Evolutionary conservation across 768 basidiomycete genomes (phyloP).

Genomic region (Xerocomellus dryophilus): DNA sequence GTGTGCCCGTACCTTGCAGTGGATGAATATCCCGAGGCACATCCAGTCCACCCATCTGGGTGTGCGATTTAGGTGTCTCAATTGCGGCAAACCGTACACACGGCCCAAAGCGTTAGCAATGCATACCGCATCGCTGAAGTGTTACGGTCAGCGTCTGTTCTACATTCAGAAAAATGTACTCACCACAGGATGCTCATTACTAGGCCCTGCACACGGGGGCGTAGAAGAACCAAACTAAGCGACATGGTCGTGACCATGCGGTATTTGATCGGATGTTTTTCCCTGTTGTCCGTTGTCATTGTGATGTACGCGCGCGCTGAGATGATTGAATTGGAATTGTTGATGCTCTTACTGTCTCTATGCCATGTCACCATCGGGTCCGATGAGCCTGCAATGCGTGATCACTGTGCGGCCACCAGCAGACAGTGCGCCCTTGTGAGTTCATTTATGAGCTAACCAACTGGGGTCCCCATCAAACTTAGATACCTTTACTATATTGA

Average conservation of each 20-base stretch:
- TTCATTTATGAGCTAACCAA: slow-evolving; percentile 11
- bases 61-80: slow-evolving; percentile 5
- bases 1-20: slow-evolving; percentile 6
- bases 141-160: neutral
- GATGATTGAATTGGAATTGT: neutral
- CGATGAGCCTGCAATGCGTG: slow-evolving; percentile 20
- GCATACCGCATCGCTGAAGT: slow-evolving; percentile 5
- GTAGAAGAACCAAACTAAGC: neutral
- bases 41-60: slow-evolving; percentile 14
- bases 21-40: slow-evolving; percentile 17
- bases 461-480: slow-evolving; percentile 30
- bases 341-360: slow-evolving; percentile 19
- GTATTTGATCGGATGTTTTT: neutral
- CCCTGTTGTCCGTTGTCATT: neutral
- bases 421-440: slow-evolving; percentile 25
- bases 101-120: slow-evolving; percentile 1
- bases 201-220: neutral
- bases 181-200: neutral
- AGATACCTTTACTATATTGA: too few species aligned
- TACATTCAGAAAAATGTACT: neutral
- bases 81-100: slow-evolving; percentile 10
- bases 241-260: neutral
- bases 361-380: slow-evolving; percentile 28
- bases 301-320: neutral
- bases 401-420: slow-evolving; percentile 28